phyloP scores from a whole-genome alignment of 2,329 filamentous ascomycete species.

The Cryphonectria radicalis region DNA sequence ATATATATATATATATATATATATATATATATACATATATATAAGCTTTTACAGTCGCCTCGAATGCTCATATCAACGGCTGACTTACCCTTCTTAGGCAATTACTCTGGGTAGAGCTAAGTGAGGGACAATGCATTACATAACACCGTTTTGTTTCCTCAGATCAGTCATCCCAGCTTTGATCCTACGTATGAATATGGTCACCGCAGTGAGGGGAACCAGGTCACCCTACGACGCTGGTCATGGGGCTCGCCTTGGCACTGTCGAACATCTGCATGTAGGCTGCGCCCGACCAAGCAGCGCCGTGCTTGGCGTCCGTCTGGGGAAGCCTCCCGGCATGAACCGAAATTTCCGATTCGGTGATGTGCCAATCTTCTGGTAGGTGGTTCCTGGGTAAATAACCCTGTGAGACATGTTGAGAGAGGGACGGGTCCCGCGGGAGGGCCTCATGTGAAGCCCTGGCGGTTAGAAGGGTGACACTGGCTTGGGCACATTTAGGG shows the following conservation, averaged over 20 bases:
- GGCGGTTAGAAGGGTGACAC: background rate
- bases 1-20: too few relatives aligned
- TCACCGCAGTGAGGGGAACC: background rate
- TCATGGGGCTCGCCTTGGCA: slow-evolving; percentile 6
- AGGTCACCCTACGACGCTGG: background rate
- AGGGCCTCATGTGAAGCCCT: background rate
- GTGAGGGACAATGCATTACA: background rate
- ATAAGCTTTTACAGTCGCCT: background rate
- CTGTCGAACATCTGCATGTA: background rate
- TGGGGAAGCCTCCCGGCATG: background rate
- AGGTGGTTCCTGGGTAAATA: background rate
- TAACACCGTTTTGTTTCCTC: background rate
- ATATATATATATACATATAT: too few relatives aligned
- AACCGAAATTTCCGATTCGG: slow-evolving; percentile 13
- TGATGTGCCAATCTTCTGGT: background rate
- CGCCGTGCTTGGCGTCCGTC: slow-evolving; percentile 14
- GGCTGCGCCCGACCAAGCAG: slow-evolving; percentile 1
- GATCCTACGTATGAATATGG: background rate
- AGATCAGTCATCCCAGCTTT: background rate
- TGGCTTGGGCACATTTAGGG: background rate
- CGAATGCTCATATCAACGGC: background rate
- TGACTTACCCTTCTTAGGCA: background rate
- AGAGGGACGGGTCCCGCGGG: slow-evolving; percentile 15
- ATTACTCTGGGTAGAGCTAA: background rate
- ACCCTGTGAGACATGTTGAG: background rate